Evolutionary conservation across 1,284 basidiomycete species (phyloP).

Genomic region (Marasmius fiardii): DNA sequence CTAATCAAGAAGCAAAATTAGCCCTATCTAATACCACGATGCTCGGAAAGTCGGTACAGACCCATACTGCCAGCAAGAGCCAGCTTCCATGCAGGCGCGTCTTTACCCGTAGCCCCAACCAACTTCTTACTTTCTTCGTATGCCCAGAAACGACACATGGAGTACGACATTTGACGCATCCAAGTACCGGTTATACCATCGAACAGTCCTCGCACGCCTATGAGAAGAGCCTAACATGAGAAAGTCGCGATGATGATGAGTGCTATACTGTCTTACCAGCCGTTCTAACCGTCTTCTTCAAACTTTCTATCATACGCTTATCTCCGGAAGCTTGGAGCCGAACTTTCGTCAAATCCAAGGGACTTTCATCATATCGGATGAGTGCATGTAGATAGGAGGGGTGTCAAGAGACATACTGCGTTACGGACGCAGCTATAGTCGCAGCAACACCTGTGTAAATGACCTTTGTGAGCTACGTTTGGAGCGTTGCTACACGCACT

Average conservation of each 20-base stretch:
- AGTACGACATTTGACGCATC: constrained; percentile 92
- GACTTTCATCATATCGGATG: constrained; percentile 32
- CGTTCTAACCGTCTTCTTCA: constrained; percentile 74
- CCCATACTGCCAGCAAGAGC: constrained; percentile 81
- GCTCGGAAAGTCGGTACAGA: constrained; percentile 34
- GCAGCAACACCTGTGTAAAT: constrained; percentile 61
- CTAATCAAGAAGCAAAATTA: constrained; percentile 29
- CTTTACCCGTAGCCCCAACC: constrained; percentile 58
- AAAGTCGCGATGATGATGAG: not conserved
- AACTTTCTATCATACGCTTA: constrained; percentile 79
- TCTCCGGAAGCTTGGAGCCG: constrained; percentile 85
- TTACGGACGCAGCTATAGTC: constrained; percentile 77
- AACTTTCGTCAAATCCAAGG: constrained; percentile 86
- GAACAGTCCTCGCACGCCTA: constrained; percentile 71
- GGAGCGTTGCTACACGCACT: not conserved
- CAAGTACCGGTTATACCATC: constrained; percentile 89
- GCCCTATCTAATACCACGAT: not conserved
- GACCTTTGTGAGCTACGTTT: not conserved
- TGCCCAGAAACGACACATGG: constrained; percentile 89
- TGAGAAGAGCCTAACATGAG: not conserved
- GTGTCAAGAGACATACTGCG: constrained; percentile 51
- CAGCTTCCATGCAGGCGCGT: constrained; percentile 78
- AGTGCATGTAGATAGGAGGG: not conserved
- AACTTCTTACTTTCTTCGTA: constrained; percentile 90
- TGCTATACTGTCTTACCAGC: constrained; percentile 40